Evolutionary conservation across 2,329 filamentous ascomycete genomes (phyloP), one percentile per base, ranked within the genome.

Genomic region (Pseudocercospora fijiensis): DNA sequence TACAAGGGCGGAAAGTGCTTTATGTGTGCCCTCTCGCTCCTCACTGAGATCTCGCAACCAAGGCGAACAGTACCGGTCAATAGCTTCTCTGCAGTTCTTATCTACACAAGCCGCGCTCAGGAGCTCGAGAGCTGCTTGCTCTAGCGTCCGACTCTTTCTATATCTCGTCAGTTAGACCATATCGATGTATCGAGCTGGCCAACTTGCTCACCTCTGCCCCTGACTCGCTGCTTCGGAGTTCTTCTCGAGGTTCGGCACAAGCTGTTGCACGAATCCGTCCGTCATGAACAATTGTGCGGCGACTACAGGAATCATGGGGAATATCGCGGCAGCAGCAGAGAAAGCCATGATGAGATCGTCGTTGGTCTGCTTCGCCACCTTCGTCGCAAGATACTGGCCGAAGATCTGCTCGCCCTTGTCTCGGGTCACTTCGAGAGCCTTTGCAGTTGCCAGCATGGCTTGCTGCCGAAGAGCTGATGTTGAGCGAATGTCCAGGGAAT

Each of bases 81-180:
- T 90, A 8, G 90, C 90, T 69, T 93, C 90, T 22, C 95, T 87
- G 73, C 93, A 98, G 7, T 86, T 81, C 53, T 87, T 84, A 74
- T 96, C 90, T 77, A 96, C 90, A 77, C 92, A 97, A 6, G 94
- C 93, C 11, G 91, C 92, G 77, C 93, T 96, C 63, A 99, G 83
- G 79, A 99, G 87, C 73, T 97, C 91, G 69, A 99, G 78, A 55
- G 92, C 90, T 2, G 92, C 90, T 63, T 90, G 89, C 77, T 96
- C 92, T 22, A 98, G 89, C 71, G 91, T 91, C 69, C 86, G 85
- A 74, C 90, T 94, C 81, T 94, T 96, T 81, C 89, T 90, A 74
- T 89, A 13, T 11, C 16, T n/a, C 4, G 56, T 73, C 47, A 72
- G 68, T 27, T 2, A 51, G 3, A n/a, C 18, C 16, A 18, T 4